Conservation (phyloP, 2,329 filamentous ascomycete species). For the Penicillium sp. region DNA sequence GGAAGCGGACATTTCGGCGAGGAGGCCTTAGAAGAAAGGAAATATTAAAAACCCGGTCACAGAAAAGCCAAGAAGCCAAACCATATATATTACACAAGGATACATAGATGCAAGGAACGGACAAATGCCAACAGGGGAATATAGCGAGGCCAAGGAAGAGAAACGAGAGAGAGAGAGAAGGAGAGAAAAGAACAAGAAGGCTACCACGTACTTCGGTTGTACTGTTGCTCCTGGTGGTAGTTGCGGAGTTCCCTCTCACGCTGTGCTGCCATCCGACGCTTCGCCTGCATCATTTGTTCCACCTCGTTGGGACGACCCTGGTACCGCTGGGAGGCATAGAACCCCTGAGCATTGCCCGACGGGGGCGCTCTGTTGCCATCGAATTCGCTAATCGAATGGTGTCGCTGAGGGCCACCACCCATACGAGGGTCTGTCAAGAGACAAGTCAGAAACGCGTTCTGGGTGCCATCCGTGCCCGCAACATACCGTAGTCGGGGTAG, state of each 20-base stretch:
- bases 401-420: slow-evolving; percentile 66
- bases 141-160: slow-evolving; percentile 37
- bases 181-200: slow-evolving; percentile 32
- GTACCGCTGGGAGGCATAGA: slow-evolving; percentile 91
- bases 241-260: slow-evolving; percentile 98
- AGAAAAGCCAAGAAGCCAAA: slow-evolving; percentile 28
- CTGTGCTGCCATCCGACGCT: slow-evolving; percentile 98
- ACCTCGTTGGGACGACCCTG: slow-evolving; percentile 86
- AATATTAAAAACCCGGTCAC: slow-evolving; percentile 42
- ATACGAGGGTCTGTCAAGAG: slow-evolving; percentile 67
- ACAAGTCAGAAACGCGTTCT: slow-evolving; percentile 27
- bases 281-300: slow-evolving; percentile 98
- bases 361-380: slow-evolving; percentile 74
- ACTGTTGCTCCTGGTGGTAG: slow-evolving; percentile 99
- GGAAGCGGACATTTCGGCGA: slow-evolving; percentile 68
- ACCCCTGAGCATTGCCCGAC: slow-evolving; percentile 82
- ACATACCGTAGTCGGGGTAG: slow-evolving; percentile 63
- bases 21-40: slow-evolving; percentile 54
- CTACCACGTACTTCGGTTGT: slow-evolving; percentile 84
- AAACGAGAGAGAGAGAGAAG: slow-evolving; percentile 32
- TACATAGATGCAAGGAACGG: slow-evolving; percentile 43
- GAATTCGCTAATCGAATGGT: slow-evolving; percentile 84
- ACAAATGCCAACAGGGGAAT: slow-evolving; percentile 27
- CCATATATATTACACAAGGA: slow-evolving; percentile 47
- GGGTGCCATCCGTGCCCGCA: slow-evolving; percentile 29